phyloP scores from a whole-genome alignment of 371 early-diverging fungal species.

The Chytridium lagenaria region DNA sequence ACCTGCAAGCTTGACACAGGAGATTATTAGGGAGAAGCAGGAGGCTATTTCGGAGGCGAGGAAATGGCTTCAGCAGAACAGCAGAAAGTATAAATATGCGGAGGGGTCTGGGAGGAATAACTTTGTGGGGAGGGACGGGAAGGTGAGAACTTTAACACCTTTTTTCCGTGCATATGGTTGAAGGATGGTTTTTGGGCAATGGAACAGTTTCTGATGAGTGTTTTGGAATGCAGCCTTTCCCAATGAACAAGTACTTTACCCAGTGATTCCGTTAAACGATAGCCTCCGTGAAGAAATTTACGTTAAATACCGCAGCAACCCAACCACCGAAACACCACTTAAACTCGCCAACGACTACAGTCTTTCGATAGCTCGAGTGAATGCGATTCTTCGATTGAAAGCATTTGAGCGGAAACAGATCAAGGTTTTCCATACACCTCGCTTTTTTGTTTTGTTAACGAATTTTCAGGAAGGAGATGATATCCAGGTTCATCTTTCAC shows the following conservation, averaged over 20 bases:
- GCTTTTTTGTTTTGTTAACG: neutral
- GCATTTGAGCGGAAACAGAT: conserved; percentile 66
- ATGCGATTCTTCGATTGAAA: conserved; percentile 90
- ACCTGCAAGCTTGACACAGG: neutral
- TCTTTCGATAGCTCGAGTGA: conserved; percentile 84
- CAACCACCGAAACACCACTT: conserved; percentile 72
- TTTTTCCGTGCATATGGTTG: no score
- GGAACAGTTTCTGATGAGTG: no score
- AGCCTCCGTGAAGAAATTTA: conserved; percentile 75
- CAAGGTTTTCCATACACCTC: conserved; percentile 44
- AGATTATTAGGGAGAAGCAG: neutral
- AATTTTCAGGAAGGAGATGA: conserved; percentile 55
- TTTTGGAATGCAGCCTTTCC: conserved; percentile 92
- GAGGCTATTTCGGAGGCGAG: neutral
- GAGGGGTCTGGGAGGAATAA: neutral
- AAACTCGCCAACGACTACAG: conserved; percentile 72
- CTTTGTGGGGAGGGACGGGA: neutral
- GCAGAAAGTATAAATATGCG: neutral
- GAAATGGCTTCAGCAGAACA: neutral
- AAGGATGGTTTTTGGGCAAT: no score
- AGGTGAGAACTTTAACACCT: neutral
- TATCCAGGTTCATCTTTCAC: conserved; percentile 68
- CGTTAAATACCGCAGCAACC: conserved; percentile 64
- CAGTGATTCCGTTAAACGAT: conserved; percentile 80
- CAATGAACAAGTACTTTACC: conserved; percentile 85